Evolutionary conservation across 2,329 filamentous ascomycete genomes (phyloP), one percentile per base, ranked within the genome.

Genomic region (Bertia moriformis): DNA sequence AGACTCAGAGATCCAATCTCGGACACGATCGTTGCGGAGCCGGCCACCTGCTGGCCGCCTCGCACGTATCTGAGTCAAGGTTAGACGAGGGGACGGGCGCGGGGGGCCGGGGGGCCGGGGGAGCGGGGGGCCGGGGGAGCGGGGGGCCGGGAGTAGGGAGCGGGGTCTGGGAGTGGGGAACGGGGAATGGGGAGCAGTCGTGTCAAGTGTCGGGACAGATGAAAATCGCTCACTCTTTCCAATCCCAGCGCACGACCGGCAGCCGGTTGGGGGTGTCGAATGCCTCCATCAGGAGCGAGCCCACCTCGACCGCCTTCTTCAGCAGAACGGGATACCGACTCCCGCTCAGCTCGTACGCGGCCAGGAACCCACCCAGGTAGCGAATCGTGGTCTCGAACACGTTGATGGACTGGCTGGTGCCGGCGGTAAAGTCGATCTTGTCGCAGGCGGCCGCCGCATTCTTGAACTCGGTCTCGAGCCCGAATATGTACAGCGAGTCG

Each of bases 401-500:
- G 44, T 79, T 81, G 45, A 83, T 69, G 20, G 67, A 60, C 4
- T 57, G 52, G 32, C 56, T 48, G 4, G 55, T 54, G 0, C 72
- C 70, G 2, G 57, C 65, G 2, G 69, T 67, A 50, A 82, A 83
- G 51, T 81, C 74, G 39, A 83, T 73, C 44, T 49, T 48, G 13
- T 67, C 60, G 4, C 75, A 67, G 1, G 71, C 72, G 39, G 64
- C 58, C 3, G 78, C 71, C 2, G 78, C 78, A 45, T 71, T 64
- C 20, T 72, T 64, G 49, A 84, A 85, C 42, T 84, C 78, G 1
- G 70, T 61, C 44, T 66, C 67, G 50, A 83, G 47, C 3, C 69
- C 78, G 70, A 84, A 76, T 45, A 84, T 78, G 78, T 78, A 83
- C 13, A 85, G 60, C n/a, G 74, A 75, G 51, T 84, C 80, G 39